Evolutionary conservation across 805 yeast species (phyloP).

Genomic region (Ogataea wickerhamii): DNA sequence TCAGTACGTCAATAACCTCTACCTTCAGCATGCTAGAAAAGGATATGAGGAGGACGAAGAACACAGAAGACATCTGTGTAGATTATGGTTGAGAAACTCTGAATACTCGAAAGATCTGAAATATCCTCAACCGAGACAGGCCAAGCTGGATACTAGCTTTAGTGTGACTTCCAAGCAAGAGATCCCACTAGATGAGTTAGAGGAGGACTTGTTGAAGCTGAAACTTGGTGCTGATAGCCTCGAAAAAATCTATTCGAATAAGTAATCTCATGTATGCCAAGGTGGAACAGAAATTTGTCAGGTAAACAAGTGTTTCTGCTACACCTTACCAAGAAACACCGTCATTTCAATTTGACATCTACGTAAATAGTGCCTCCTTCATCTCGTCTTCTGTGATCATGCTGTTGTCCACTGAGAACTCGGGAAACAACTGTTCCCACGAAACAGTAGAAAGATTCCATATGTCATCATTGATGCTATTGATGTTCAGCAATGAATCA

Average conservation of each 20-base stretch:
- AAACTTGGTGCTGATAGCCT: slow-evolving; percentile 4
- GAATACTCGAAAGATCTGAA: slow-evolving; percentile 1
- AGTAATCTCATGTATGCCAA: neutral
- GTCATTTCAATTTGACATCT: neutral
- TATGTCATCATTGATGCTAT: slow-evolving; percentile 3
- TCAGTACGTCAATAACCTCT: slow-evolving; percentile 3
- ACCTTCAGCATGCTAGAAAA: slow-evolving; percentile 3
- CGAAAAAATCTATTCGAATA: slow-evolving; percentile 1
- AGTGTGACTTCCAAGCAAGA: slow-evolving; percentile 2
- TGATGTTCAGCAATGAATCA: slow-evolving; percentile 2
- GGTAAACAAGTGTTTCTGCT: neutral
- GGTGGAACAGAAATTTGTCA: neutral
- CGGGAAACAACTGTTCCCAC: slow-evolving; percentile 3
- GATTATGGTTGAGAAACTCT: slow-evolving; percentile 3
- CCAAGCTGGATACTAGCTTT: slow-evolving; percentile 1
- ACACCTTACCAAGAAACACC: too few relatives aligned
- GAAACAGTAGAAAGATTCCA: slow-evolving; percentile 3
- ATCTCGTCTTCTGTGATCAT: slow-evolving; percentile 2
- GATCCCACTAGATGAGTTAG: slow-evolving; percentile 2
- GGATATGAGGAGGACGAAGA: slow-evolving; percentile 3
- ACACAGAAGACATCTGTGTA: slow-evolving; percentile 5
- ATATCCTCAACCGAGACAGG: slow-evolving; percentile 1
- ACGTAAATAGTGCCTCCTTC: slow-evolving; percentile 1
- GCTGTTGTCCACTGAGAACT: slow-evolving; percentile 3
- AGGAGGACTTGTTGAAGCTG: slow-evolving; percentile 2